Evolutionary conservation across 164 flowering plant species (phyloP), one percentile per base, ranked within the genome.

Genomic region (Magnolia kwangsiensis): DNA sequence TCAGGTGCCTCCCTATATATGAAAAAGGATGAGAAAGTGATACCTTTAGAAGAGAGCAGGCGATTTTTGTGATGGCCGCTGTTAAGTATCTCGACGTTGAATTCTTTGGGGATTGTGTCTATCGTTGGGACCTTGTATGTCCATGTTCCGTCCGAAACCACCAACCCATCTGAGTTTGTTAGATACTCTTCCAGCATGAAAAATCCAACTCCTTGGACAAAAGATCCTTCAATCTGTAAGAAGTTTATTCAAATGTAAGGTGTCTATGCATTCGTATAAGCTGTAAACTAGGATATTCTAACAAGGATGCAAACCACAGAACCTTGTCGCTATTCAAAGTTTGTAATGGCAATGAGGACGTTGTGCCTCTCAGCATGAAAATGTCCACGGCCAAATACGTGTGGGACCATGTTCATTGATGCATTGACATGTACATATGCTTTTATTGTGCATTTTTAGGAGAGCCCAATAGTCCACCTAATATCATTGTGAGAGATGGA

Each of bases 161-260:
- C 88, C 77, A 89, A 68, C 67, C 96, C 96, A 45, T 91, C 91
- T 21, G 89, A 73, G 84, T 90, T 83, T 49, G 87, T 77, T 8
- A 80, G 77, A 82, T 86, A 88, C 76, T 94, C 96, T 82, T 94
- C 97, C n/a, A 83, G 83, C 96, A 94, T 91, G 83, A 90, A 93
- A 78, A 92, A 93, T 45, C 97, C 97, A 9, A 93, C 80, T 76
- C 98, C 98, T 89, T 95, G 98, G 29, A 92, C 92, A 77, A 92
- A 95, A 75, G 98, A 91, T 16, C 98, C 98, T 80, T 95, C 98
- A 67, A 92, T 89, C 97, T 92, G 87, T 71, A 79, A 73, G 66
- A 11, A n/a, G 68, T 63, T 21, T 18, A 65, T 24, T 65, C 68
- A 65, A 10, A 65, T 65, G 68, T 65, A 29, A 65, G 27, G 37